Percentiles rank a stretch among this genome's conserved stretches.
These are phyloP conservation scores for Lachnellula occidentalis DNA, from an alignment of 2,329 filamentous ascomycete genomes.

Conservation along the genomic window DNA sequence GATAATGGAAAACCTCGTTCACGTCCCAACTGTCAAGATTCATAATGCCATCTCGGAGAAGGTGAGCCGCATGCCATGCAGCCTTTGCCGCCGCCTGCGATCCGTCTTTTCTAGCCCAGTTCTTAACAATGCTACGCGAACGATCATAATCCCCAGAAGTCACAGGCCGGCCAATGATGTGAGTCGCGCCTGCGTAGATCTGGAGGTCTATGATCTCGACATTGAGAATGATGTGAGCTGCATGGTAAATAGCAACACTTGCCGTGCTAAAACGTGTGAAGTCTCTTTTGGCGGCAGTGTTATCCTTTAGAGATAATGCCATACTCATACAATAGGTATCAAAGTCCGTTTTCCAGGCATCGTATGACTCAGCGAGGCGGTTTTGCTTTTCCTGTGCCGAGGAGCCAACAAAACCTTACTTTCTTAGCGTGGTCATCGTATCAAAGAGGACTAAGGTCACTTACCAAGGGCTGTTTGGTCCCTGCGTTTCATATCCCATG, in stretches of 20 bases:
- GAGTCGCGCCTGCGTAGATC: slow-evolving; percentile 53
- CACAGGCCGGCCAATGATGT: slow-evolving; percentile 53
- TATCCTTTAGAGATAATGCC: slow-evolving; percentile 29
- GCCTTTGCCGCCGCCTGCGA: slow-evolving; percentile 36
- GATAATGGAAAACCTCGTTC: slow-evolving; percentile 53
- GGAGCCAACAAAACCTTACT: slow-evolving; percentile 6
- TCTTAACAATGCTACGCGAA: slow-evolving; percentile 46
- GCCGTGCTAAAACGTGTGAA: slow-evolving; percentile 45
- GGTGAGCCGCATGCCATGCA: slow-evolving; percentile 47
- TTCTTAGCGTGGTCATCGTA: slow-evolving; percentile 12
- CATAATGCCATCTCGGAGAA: slow-evolving; percentile 45
- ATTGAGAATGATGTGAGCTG: slow-evolving; percentile 50
- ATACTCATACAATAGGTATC: slow-evolving; percentile 43
- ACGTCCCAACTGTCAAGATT: slow-evolving; percentile 46
- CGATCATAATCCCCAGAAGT: slow-evolving; percentile 44
- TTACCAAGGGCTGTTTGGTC: slow-evolving; percentile 55
- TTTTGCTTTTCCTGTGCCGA: slow-evolving; percentile 36
- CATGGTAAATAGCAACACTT: slow-evolving; percentile 51
- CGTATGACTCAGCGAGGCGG: slow-evolving; percentile 48
- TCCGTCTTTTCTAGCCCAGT: slow-evolving; percentile 38
- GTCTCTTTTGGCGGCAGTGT: slow-evolving; percentile 30
- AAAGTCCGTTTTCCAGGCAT: slow-evolving; percentile 54
- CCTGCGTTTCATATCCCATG: slow-evolving; percentile 55
- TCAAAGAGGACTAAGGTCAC: slow-evolving; percentile 14
- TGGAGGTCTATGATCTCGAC: slow-evolving; percentile 57